Base-by-base conservation (phyloP, 176 grass and related monocot species). In the Rhynchospora tenuis region DNA sequence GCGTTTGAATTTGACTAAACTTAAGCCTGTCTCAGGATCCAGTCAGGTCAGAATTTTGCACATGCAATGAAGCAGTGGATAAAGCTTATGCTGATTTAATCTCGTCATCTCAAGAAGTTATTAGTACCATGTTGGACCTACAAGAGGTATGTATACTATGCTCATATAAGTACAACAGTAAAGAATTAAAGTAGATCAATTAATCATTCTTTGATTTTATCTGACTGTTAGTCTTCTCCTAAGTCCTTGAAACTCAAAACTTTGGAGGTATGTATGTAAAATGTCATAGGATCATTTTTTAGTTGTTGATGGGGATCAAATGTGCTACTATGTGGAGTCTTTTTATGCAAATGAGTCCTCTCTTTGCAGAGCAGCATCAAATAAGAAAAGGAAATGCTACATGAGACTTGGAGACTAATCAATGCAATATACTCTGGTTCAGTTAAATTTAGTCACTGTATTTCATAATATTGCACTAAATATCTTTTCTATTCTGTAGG, bases 31-130 rank as follows among this genome's bases (percentile, higher is more conserved):
- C 82, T 86, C 89, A 95, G 92, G 92, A 95, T 86, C 86, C 92
- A 46, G 71, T 77, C 65, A 98, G 68, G 27, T 84, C 92, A 81
- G 88, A 61, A 71, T 93, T 93, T 81, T 94, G 90, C 79, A 72
- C n/a, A 84, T 86, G 88, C 0, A 84, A 86, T 77, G 52, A 85
- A 80, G 87, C 79, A 54, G 83, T 95, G 66, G 85, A 90, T 67
- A 78, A 91, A 87, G 89, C 90, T 24, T 98, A 95, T 86, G 54
- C 14, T 12, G 89, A 95, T 81, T 69, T 95, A 33, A 86, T 93
- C 77, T 50, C 75, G 50, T 93, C 90, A 8, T 91, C 92, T 11
- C 92, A 89, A 58, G 74, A 93, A 76, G 87, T 88, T 70, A 85
- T 98, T 16, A 76, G 24, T 80, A 90, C 62, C 46, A 95, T 98